Base-by-base conservation (phyloP, 768 basidiomycete genomes). In the Hericium erinaceus region DNA sequence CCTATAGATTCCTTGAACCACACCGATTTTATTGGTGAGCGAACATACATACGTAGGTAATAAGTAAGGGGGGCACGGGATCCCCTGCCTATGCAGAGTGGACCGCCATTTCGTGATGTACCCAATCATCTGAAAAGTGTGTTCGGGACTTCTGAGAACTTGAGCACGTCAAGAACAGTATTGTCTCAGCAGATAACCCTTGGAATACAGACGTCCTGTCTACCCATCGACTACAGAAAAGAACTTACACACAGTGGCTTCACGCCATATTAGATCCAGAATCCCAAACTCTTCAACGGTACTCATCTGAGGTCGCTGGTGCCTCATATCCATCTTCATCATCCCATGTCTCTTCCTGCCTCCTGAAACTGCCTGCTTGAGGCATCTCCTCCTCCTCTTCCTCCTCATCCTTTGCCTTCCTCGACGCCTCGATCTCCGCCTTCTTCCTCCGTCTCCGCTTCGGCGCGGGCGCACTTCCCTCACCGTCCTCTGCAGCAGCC, bases 391-490 rank as follows among this genome's bases (percentile, higher is more conserved):
- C 64, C 66, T 68, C 68, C 67, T 71, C 69, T 39, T 65, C 70
- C 55, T 77, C 70, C 26, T 67, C 64, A 22, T 65, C 75, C 12
- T 61, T 71, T 46, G 69, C 72, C 58, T 72, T 74, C 28, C 65
- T 73, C 46, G 60, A 70, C 57, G 71, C 59, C 58, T 60, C 62
- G 18, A 65, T 72, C 5, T 67, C 72, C 56, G 67, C 78, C 57
- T 74, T 72, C 73, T 77, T 80, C 66, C 77, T 82, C 57, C 79
- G 73, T 54, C 78, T 76, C 64, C 73, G 76, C 67, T 78, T 81
- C 10, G 74, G 74, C 39, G 75, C 71, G 5, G 75, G 66, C 41
- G 57, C 62, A 12, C 70, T 70, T 11, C 63, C 69, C 7, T 67
- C 74, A 24, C 73, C 75, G 16, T 69, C 72, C 2, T 69, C 66